Evolutionary conservation across 202 grass and related monocot species (phyloP).

Genomic region (Schoenoplectus tabernaemontani): DNA sequence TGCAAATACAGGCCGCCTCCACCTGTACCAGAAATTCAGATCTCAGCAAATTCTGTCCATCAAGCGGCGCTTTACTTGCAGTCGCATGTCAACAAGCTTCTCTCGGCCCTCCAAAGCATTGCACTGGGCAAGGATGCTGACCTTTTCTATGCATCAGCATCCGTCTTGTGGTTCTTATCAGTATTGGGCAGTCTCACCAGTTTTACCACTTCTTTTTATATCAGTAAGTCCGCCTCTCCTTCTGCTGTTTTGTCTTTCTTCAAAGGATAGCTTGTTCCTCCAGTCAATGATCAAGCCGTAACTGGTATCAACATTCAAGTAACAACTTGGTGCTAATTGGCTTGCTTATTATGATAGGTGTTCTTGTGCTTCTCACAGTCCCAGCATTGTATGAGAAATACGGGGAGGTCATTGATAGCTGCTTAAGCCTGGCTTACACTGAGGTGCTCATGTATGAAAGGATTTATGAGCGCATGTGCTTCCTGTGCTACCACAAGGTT

Average conservation of each 20-base stretch:
- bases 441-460: constrained; percentile 68
- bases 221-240: constrained; percentile 23
- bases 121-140: constrained; percentile 34
- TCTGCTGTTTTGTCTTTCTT: neutral
- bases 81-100: constrained; percentile 22
- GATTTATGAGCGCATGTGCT: constrained; percentile 45
- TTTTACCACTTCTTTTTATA: constrained; percentile 52
- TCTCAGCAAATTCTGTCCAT: constrained; percentile 43
- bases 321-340: neutral
- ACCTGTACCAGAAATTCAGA: constrained; percentile 41
- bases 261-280: neutral
- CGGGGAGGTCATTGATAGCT: constrained; percentile 31
- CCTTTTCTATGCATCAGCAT: constrained; percentile 39
- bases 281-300: neutral
- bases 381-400: constrained; percentile 68
- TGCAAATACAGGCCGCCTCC: constrained; percentile 43
- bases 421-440: constrained; percentile 29
- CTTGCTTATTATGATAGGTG: constrained; percentile 16
- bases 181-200: constrained; percentile 43
- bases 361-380: constrained; percentile 39
- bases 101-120: constrained; percentile 43
- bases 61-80: constrained; percentile 35
- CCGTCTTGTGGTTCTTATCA: constrained; percentile 41
- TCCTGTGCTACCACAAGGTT: constrained; percentile 32
- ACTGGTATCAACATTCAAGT: constrained; percentile 1